Base-by-base conservation (phyloP, 345 rosid genomes). In the Euclidium syriacum region DNA sequence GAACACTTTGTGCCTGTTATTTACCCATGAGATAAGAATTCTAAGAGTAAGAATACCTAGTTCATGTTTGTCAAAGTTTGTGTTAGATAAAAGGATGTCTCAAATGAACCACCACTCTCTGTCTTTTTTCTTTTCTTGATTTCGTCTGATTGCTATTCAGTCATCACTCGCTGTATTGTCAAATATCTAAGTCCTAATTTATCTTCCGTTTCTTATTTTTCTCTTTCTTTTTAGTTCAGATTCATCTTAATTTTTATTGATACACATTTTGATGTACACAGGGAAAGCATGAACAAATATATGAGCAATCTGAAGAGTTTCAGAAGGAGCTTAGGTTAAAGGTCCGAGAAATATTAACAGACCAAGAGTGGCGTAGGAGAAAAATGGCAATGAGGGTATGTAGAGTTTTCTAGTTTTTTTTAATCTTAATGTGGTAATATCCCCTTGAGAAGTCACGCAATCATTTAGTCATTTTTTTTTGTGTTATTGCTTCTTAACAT, bases 341-440 rank as follows among this genome's bases (percentile, higher is more conserved):
- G 76, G 97, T 90, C 55, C 79, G 87, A 57, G 95, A 90, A 79
- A 75, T 90, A 75, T 77, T 94, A 64, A 94, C 96, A 20, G 89
- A 87, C n/a, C 99, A 90, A 75, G 99, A 90, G 75, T 94, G 99
- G 99, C 80, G 99, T 41, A 75, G 96, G 65, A 84, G 99, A 74
- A 94, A 94, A 78, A 94, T 94, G 99, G 87, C 82, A 73, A 90
- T 87, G 92, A 83, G 99, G 82, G 99, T 94, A 81, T 62, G 58
- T 24, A 71, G 26, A 67, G 74, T 40, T 51, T n/a, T 67, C 17
- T 24, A 41, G 17, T 52, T 67, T 67, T 11, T 23, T 29, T 65
- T 30, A 47, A 11, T 23, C 33, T 65, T 30, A 47, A 44, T 32
- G 34, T 49, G 43, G 30, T 38, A 7, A 25, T 26, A 35, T 62